Evolutionary conservation across 208 protist species (phyloP).

Genomic region (Borovskyia barvae): DNA sequence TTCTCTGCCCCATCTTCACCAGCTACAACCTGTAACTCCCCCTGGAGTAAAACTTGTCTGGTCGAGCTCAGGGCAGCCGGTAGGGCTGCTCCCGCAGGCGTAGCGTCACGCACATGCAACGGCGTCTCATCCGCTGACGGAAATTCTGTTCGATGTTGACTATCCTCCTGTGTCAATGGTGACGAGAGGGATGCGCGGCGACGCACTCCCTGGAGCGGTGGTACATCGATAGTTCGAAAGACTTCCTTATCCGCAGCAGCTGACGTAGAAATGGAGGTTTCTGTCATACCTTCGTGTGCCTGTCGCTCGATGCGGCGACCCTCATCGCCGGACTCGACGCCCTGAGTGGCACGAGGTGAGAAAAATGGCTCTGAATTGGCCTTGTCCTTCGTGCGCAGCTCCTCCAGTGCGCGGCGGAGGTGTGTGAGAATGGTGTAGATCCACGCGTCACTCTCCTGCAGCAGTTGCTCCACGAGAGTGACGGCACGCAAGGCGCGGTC

Average conservation of each 20-base stretch:
- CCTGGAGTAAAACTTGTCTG: too few relatives aligned
- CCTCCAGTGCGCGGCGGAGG: slow-evolving; percentile 21
- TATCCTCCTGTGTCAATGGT: too few relatives aligned
- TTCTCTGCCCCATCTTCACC: slow-evolving; percentile 5
- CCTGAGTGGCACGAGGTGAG: slow-evolving; percentile 1
- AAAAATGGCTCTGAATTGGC: background rate
- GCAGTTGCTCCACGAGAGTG: slow-evolving; percentile 28
- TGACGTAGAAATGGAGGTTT: background rate
- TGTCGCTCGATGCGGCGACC: background rate
- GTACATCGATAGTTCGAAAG: slow-evolving; percentile 16
- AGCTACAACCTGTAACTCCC: too few relatives aligned
- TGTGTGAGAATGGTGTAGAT: slow-evolving; percentile 30
- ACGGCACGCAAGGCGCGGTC: slow-evolving; percentile 59
- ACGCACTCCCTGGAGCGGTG: slow-evolving; percentile 20
- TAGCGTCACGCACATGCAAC: too few relatives aligned
- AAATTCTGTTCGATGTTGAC: too few relatives aligned
- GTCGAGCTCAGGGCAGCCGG: too few relatives aligned
- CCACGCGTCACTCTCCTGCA: slow-evolving; percentile 62
- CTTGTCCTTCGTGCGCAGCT: slow-evolving; percentile 14
- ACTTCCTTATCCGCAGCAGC: background rate
- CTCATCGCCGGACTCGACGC: slow-evolving; percentile 6
- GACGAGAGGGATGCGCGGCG: too few relatives aligned
- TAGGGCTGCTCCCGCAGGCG: too few relatives aligned
- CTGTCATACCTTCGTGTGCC: background rate
- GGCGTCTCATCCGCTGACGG: too few relatives aligned